phyloP scores from a whole-genome alignment of 2,329 filamentous ascomycete genomes.

The Neonectria faginata region DNA sequence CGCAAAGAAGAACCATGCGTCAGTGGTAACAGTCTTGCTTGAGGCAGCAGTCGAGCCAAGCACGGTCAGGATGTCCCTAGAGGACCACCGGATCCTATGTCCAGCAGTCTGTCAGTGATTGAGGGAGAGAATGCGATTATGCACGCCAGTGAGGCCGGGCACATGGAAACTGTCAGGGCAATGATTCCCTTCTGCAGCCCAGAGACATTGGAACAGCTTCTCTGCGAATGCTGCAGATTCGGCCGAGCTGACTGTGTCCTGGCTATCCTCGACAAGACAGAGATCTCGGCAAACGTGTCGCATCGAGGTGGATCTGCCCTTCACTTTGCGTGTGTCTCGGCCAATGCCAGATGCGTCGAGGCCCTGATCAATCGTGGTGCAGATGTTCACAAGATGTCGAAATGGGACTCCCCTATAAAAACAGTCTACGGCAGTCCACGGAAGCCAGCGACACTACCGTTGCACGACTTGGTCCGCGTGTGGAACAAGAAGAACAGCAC shows the following conservation, averaged over 20 bases:
- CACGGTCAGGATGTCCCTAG: constrained; percentile 24
- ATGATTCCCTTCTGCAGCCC: constrained; percentile 38
- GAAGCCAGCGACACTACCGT: constrained; percentile 6
- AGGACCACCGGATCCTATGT: not conserved
- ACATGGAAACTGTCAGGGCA: constrained; percentile 24
- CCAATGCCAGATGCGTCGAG: constrained; percentile 28
- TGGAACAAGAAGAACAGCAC: constrained; percentile 28
- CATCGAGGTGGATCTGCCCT: constrained; percentile 29
- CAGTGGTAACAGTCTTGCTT: constrained; percentile 20
- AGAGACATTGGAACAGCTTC: constrained; percentile 30
- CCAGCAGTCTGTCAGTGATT: not conserved
- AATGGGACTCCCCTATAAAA: constrained; percentile 7
- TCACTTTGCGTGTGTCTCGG: constrained; percentile 25
- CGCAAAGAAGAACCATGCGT: constrained; percentile 21
- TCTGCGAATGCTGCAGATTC: constrained; percentile 35
- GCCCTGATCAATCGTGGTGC: constrained; percentile 33
- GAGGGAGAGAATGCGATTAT: constrained; percentile 32
- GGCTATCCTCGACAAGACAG: constrained; percentile 25
- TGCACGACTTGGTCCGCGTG: constrained; percentile 18
- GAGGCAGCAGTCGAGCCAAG: constrained; percentile 32
- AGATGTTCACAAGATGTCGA: constrained; percentile 23
- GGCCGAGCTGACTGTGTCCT: constrained; percentile 28
- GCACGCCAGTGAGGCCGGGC: constrained; percentile 34
- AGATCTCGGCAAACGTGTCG: constrained; percentile 32
- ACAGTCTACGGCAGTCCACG: not conserved